Evolutionary conservation across 2,329 filamentous ascomycete genomes (phyloP).

Genomic region (Fusarium austroafricanum): DNA sequence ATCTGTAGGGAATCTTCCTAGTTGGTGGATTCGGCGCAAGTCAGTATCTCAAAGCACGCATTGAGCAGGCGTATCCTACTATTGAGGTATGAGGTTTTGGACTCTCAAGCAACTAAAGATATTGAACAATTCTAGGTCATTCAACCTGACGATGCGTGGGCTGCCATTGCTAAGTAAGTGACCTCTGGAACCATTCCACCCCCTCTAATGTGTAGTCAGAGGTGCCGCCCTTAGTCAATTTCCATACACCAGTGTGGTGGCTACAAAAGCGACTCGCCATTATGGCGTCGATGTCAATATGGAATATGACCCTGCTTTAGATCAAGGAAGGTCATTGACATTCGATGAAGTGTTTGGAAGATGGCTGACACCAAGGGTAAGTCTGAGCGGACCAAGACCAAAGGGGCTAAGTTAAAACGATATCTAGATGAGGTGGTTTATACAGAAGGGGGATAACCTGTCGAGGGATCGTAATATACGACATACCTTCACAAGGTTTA

Average conservation of each 20-base stretch:
- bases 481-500: background rate
- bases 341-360: no score
- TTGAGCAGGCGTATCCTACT: conserved; percentile 38
- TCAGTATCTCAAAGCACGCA: conserved; percentile 50
- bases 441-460: conserved; percentile 31
- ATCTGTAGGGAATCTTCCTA: conserved; percentile 50
- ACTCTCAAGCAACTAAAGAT: no score
- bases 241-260: conserved; percentile 18
- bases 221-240: conserved; percentile 32
- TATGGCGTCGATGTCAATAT: no score
- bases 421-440: conserved; percentile 33
- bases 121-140: no score
- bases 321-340: no score
- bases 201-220: background rate
- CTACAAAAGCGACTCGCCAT: conserved; percentile 8
- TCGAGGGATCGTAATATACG: conserved; percentile 17
- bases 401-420: no score
- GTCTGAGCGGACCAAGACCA: no score
- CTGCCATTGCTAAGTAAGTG: conserved; percentile 40
- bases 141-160: conserved; percentile 47
- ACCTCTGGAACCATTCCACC: rapidly evolving
- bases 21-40: conserved; percentile 55
- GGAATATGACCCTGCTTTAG: no score
- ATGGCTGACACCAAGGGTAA: no score
- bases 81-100: no score